Conservation (phyloP, 1,284 basidiomycete species). For the Malassezia vespertilionis region DNA sequence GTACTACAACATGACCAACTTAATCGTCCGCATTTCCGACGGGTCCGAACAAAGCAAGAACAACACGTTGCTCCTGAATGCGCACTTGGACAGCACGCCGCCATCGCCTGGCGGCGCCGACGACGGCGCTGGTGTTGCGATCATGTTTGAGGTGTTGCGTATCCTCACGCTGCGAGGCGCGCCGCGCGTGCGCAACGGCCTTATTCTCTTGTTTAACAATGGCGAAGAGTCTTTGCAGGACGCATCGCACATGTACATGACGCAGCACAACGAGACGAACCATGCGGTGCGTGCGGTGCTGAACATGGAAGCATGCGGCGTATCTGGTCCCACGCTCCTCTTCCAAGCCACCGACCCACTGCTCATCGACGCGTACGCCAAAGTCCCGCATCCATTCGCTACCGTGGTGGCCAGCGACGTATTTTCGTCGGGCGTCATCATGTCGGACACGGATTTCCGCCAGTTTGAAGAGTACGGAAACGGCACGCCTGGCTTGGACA, state of each 20-base stretch:
- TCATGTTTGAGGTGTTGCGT: conserved; percentile 67
- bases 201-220: conserved; percentile 88
- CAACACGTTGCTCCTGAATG: conserved; percentile 63
- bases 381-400: conserved; percentile 78
- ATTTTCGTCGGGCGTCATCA: conserved; percentile 79
- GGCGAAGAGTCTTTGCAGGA: conserved; percentile 81
- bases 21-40: conserved; percentile 76
- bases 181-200: conserved; percentile 65
- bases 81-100: conserved; percentile 67
- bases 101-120: conserved; percentile 50
- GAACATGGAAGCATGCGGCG: conserved; percentile 88
- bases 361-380: conserved; percentile 82
- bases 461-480: conserved; percentile 81
- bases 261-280: conserved; percentile 38
- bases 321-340: conserved; percentile 73
- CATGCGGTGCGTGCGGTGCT: conserved; percentile 69
- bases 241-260: conserved; percentile 61
- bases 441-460: conserved; percentile 53
- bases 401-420: conserved; percentile 87
- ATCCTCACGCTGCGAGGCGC: conserved; percentile 63
- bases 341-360: conserved; percentile 91
- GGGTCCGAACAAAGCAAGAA: conserved; percentile 54
- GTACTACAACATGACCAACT: conserved; percentile 74
- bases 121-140: conserved; percentile 73
- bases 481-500: conserved; percentile 54